A percentile compares a stretch with the other conserved stretches of the same genome.
Conservation (phyloP, 192 early-diverging fungal genomes). For the Coemansia sp. region DNA sequence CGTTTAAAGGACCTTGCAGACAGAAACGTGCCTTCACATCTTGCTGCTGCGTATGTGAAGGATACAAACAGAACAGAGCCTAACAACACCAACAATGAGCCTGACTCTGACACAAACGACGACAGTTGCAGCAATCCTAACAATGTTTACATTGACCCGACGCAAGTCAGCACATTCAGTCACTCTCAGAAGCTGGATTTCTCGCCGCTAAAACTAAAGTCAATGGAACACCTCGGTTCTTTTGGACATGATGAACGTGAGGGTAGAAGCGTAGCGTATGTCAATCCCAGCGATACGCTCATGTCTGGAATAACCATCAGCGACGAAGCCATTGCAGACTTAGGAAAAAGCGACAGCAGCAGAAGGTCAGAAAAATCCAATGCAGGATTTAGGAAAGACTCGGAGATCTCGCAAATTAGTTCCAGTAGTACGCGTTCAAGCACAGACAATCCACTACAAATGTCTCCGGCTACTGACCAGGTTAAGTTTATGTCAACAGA, state of each 20-base stretch:
- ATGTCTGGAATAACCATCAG: background rate
- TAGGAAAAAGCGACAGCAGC: background rate
- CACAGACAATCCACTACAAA: background rate
- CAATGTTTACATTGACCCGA: slow-evolving; percentile 1
- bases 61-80: background rate
- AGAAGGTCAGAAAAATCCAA: background rate
- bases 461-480: background rate
- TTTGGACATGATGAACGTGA: no score
- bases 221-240: background rate
- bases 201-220: background rate
- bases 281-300: slow-evolving; percentile 2
- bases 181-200: background rate
- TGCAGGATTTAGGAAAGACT: no score
- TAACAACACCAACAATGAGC: background rate
- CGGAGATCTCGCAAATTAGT: background rate
- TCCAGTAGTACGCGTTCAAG: background rate
- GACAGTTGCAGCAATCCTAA: background rate
- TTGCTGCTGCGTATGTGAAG: background rate
- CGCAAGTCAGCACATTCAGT: slow-evolving; percentile 4
- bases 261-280: background rate
- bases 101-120: background rate
- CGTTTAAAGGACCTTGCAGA: no score
- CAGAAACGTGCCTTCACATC: no score
- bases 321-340: background rate
- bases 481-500: background rate